Percentiles rank a stretch among this genome's conserved stretches.
phyloP scores from a whole-genome alignment of 306 rosid genomes.

The Cucurbita maxima region DNA sequence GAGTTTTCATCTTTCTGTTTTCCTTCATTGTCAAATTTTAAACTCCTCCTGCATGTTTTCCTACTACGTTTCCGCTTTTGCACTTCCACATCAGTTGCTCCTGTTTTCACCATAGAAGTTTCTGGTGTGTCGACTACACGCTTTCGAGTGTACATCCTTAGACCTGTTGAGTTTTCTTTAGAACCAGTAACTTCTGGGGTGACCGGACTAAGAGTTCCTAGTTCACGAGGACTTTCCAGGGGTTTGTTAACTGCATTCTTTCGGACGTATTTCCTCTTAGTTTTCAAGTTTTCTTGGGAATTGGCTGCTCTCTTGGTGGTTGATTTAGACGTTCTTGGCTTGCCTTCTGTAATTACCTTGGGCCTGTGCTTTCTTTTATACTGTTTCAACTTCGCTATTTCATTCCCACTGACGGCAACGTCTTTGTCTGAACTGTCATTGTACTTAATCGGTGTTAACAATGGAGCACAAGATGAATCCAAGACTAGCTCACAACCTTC shows the following conservation, averaged over 20 bases:
- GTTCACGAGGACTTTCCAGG: neutral
- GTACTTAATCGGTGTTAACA: constrained; percentile 22
- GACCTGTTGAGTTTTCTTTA: constrained; percentile 10
- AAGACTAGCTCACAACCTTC: constrained; percentile 14
- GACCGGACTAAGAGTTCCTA: neutral
- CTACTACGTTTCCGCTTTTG: constrained; percentile 11
- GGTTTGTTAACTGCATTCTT: neutral
- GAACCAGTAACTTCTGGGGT: constrained; percentile 18
- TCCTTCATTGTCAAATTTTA: constrained; percentile 27
- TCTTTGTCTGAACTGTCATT: constrained; percentile 19
- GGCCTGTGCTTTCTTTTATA: constrained; percentile 70
- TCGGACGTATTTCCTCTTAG: constrained; percentile 3
- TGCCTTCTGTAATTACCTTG: constrained; percentile 66
- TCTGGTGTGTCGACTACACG: neutral
- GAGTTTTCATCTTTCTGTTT: constrained; percentile 25
- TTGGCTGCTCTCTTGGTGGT: constrained; percentile 29
- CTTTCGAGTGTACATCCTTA: neutral
- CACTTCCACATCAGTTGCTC: constrained; percentile 11
- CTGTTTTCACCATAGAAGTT: neutral
- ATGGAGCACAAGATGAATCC: constrained; percentile 19
- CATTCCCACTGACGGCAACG: constrained; percentile 14
- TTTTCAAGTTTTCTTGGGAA: constrained; percentile 21
- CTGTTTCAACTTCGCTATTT: constrained; percentile 35
- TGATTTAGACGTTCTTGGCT: constrained; percentile 33
- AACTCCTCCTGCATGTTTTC: constrained; percentile 36